Conservation (phyloP, 495 filamentous ascomycete species). For the Lophiotrema nucula region DNA sequence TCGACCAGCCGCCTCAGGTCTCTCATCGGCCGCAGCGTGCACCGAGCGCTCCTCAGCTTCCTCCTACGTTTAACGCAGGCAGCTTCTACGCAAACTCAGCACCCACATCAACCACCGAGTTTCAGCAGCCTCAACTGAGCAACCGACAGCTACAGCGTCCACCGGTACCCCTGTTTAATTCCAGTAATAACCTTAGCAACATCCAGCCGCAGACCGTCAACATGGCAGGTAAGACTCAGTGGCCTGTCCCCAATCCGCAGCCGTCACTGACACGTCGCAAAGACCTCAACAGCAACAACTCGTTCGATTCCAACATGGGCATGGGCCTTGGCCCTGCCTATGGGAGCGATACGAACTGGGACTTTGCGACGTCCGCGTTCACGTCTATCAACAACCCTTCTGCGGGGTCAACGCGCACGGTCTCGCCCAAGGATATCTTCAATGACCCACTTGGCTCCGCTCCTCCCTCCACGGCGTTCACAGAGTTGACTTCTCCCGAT, state of each 20-base stretch:
- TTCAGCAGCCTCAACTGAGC: constrained; percentile 32
- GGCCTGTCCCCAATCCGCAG: not conserved
- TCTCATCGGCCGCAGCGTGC: constrained; percentile 35
- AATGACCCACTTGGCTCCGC: constrained; percentile 68
- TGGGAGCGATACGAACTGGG: constrained; percentile 17
- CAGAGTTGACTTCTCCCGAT: constrained; percentile 79
- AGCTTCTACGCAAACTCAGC: constrained; percentile 41
- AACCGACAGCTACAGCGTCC: constrained; percentile 46
- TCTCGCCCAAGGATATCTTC: constrained; percentile 84
- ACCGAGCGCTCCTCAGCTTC: constrained; percentile 39
- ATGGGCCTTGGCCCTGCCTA: constrained; percentile 25
- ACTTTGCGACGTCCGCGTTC: constrained; percentile 31
- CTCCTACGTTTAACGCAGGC: constrained; percentile 41
- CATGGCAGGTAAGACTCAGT: constrained; percentile 36
- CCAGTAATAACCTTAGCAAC: constrained; percentile 34
- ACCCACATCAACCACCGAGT: constrained; percentile 34
- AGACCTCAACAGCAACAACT: constrained; percentile 34
- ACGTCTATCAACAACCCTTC: constrained; percentile 38
- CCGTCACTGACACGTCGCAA: constrained; percentile 18
- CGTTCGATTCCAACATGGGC: constrained; percentile 31
- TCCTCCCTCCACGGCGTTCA: constrained; percentile 79
- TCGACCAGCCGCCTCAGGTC: constrained; percentile 35
- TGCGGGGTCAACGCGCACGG: constrained; percentile 48
- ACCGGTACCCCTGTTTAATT: constrained; percentile 53
- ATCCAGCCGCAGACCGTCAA: constrained; percentile 13